phyloP scores from a whole-genome alignment of 495 filamentous ascomycete species.

The Tuber calosporum region DNA sequence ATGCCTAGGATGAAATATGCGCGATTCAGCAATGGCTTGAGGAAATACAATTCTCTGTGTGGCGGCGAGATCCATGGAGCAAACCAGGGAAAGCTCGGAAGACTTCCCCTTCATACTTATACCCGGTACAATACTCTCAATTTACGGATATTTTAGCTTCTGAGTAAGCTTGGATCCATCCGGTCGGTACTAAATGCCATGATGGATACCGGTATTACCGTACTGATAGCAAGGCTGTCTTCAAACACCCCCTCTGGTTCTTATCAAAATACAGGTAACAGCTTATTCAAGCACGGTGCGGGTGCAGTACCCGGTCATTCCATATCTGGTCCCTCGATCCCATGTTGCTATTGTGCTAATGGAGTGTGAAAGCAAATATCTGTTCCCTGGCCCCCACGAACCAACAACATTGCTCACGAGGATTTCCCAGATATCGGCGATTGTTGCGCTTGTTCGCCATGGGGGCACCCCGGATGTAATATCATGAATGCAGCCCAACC shows the following conservation, averaged over 20 bases:
- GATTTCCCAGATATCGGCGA: background rate
- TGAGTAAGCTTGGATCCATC: background rate
- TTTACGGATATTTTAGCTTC: background rate
- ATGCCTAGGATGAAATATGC: too few relatives aligned
- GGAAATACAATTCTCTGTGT: too few relatives aligned
- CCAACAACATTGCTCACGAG: background rate
- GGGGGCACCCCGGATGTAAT: background rate
- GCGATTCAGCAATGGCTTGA: too few relatives aligned
- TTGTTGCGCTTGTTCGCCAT: background rate
- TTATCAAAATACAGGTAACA: background rate
- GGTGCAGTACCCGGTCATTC: background rate
- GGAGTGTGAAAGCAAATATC: background rate
- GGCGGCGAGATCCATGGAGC: too few relatives aligned
- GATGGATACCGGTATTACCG: background rate
- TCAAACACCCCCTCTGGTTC: background rate
- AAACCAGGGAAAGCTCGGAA: too few relatives aligned
- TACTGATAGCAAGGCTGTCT: background rate
- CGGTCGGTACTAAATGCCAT: background rate
- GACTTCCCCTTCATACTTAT: too few relatives aligned
- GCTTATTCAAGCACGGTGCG: background rate
- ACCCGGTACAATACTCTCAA: too few relatives aligned
- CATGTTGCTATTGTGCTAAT: background rate
- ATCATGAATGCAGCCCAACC: background rate
- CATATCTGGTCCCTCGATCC: conserved; percentile 1
- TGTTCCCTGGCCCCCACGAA: background rate